These are phyloP conservation scores for Xylaria sp. DNA, from an alignment of 2,329 filamentous ascomycete species.

Conservation along the genomic window DNA sequence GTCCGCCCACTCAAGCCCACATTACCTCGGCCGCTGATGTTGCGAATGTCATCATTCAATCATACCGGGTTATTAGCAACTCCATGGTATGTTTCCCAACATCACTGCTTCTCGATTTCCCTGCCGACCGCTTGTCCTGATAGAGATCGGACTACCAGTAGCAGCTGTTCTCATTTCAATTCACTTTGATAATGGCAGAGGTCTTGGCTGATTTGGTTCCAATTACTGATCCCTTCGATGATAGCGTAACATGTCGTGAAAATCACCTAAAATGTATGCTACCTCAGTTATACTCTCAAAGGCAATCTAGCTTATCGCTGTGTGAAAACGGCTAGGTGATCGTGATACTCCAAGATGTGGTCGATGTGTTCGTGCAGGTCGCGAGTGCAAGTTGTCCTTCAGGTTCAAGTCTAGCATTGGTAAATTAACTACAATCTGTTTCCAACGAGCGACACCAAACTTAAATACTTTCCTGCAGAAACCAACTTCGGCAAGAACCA, in stretches of 20 bases:
- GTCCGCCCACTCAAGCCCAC: conserved; percentile 12
- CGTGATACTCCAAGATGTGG: conserved; percentile 50
- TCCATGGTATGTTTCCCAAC: conserved; percentile 46
- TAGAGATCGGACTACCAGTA: background rate
- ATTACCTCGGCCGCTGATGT: conserved; percentile 34
- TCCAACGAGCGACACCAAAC: background rate
- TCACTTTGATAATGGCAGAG: background rate
- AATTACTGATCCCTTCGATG: conserved; percentile 30
- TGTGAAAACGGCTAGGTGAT: conserved; percentile 52
- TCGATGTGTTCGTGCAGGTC: conserved; percentile 48
- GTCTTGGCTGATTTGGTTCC: background rate
- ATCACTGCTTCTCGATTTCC: background rate
- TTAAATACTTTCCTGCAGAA: conserved; percentile 29
- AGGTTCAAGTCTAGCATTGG: conserved; percentile 51
- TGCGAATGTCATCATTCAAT: conserved; percentile 50
- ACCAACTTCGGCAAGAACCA: conserved; percentile 47
- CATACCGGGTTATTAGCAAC: conserved; percentile 48
- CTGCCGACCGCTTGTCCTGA: background rate
- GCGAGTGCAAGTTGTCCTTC: conserved; percentile 49
- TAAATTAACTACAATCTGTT: conserved; percentile 27
- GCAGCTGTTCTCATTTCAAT: background rate
- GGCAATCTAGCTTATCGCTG: conserved; percentile 32
- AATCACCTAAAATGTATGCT: conserved; percentile 59
- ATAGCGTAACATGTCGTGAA: conserved; percentile 59
- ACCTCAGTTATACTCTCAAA: conserved; percentile 3